These are phyloP conservation scores for Erythrophleum ivorense DNA, from an alignment of 331 rosid species.

Conservation along the genomic window DNA sequence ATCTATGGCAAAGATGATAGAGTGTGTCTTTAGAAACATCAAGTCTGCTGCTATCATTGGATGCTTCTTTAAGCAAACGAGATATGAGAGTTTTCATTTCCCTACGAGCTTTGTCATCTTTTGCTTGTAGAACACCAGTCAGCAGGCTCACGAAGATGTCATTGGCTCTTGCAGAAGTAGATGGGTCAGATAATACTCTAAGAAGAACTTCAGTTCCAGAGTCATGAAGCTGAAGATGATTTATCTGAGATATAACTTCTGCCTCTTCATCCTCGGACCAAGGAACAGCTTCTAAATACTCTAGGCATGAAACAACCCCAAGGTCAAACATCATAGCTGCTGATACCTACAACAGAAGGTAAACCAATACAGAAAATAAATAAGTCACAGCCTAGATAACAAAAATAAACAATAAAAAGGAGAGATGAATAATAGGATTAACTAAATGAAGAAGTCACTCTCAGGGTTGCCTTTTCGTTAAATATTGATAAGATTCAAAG, in stretches of 20 bases:
- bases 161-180: slow-evolving; percentile 58
- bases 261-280: slow-evolving; percentile 88
- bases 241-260: slow-evolving; percentile 63
- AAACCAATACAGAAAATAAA: not conserved
- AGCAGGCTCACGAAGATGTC: slow-evolving; percentile 61
- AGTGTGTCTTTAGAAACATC: slow-evolving; percentile 83
- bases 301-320: slow-evolving; percentile 77
- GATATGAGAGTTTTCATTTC: slow-evolving; percentile 78
- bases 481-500: not conserved
- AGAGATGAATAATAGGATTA: slow-evolving; percentile 1
- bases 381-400: not conserved
- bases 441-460: not conserved
- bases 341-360: slow-evolving; percentile 63
- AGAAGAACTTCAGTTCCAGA: slow-evolving; percentile 56
- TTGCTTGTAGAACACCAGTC: slow-evolving; percentile 78
- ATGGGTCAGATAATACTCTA: slow-evolving; percentile 72
- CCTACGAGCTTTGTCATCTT: slow-evolving; percentile 86
- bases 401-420: not conserved
- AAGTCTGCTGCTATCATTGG: slow-evolving; percentile 48
- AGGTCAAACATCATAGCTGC: slow-evolving; percentile 86
- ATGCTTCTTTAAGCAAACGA: slow-evolving; percentile 67
- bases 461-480: not conserved
- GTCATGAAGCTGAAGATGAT: slow-evolving; percentile 67
- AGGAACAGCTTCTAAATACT: slow-evolving; percentile 83
- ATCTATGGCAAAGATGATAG: slow-evolving; percentile 71